phyloP scores from a whole-genome alignment of 192 early-diverging fungal genomes.

The Chytriomyces hyalinus region DNA sequence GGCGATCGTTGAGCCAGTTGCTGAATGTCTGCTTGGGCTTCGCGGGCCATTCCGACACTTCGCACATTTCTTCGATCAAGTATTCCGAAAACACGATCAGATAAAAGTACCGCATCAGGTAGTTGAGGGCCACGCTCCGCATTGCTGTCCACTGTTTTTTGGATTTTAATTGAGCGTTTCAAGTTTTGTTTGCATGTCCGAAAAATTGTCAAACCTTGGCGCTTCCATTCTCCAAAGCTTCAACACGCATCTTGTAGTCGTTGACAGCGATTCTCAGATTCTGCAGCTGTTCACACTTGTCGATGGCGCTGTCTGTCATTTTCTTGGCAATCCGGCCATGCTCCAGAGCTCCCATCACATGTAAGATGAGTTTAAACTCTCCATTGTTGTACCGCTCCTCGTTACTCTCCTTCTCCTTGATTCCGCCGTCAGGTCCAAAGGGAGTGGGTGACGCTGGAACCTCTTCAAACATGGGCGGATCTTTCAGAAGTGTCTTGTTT shows the following conservation, averaged over 20 bases:
- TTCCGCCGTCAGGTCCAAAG: neutral
- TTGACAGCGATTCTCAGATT: conserved; percentile 65
- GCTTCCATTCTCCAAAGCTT: conserved; percentile 42
- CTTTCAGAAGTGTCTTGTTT: conserved; percentile 31
- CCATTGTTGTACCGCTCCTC: conserved; percentile 51
- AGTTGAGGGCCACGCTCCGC: conserved; percentile 57
- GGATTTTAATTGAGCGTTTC: too few species aligned
- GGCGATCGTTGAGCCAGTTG: conserved; percentile 59
- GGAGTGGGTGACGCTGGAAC: conserved; percentile 4
- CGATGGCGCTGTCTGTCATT: conserved; percentile 63
- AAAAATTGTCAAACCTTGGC: conserved; percentile 18
- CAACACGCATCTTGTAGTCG: conserved; percentile 62
- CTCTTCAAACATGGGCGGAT: conserved; percentile 9
- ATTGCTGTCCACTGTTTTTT: conserved; percentile 41
- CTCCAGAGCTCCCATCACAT: conserved; percentile 63
- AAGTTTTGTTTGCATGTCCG: too few species aligned
- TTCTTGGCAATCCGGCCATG: conserved; percentile 66
- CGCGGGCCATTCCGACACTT: conserved; percentile 18
- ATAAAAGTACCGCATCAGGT: conserved; percentile 69
- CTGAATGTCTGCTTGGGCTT: conserved; percentile 49
- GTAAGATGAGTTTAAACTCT: conserved; percentile 64
- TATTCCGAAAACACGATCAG: conserved; percentile 72
- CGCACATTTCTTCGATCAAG: conserved; percentile 54
- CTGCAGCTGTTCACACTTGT: conserved; percentile 71
- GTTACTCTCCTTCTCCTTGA: conserved; percentile 31